Evolutionary conservation across 257 asterid species (phyloP), one percentile per base, ranked within the genome.

Genomic region (Petrea volubilis): DNA sequence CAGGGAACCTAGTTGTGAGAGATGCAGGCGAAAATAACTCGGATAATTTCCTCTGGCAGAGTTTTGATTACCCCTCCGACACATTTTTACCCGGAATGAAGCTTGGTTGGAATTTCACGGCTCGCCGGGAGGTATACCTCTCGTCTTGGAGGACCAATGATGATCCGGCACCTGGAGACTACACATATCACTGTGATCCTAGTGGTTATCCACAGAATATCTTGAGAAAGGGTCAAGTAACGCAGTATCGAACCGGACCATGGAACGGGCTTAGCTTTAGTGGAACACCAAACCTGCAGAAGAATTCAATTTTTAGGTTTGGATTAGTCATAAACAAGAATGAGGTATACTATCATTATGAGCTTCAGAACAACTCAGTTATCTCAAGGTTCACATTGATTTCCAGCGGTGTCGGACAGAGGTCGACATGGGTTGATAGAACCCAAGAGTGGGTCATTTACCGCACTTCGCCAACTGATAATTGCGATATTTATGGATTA

Each of bases 71-170:
- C 50, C 86, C 90, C 0, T 60, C 85, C 1, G 85, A 86, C 23
- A 84, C 86, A 0, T 29, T 74, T 38, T 43, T 88, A 14, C 86
- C 95, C 0, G 85, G 86, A 1, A 84, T 84, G 92, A 82, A 78
- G 60, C 67, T 82, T 4, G 95, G 95, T 4, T 18, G 62, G 70
- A 78, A 82, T 68, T 64, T 72, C 2, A 13, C 3, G 3, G 80
- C 84, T 0, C 74, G 82, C 0, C 49, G 17, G 1, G 82, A 84
- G 34, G 74, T 51, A 20, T 77, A 33, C 51, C 27, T 82, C 5
- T 25, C 87, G 0, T 86, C 95, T 0, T 77, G 86, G 73, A 82
- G 31, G 53, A 82, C 71, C 56, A 50, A 51, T 20, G 79, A 71
- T 0, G 78, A 89, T 75, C 89, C 88, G 5, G 71, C 87, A 4